Percentiles rank a stretch among this genome's conserved stretches.
These are phyloP conservation scores for Ceratobasidium sp. DNA, from an alignment of 1,284 basidiomycete species.

Conservation along the genomic window DNA sequence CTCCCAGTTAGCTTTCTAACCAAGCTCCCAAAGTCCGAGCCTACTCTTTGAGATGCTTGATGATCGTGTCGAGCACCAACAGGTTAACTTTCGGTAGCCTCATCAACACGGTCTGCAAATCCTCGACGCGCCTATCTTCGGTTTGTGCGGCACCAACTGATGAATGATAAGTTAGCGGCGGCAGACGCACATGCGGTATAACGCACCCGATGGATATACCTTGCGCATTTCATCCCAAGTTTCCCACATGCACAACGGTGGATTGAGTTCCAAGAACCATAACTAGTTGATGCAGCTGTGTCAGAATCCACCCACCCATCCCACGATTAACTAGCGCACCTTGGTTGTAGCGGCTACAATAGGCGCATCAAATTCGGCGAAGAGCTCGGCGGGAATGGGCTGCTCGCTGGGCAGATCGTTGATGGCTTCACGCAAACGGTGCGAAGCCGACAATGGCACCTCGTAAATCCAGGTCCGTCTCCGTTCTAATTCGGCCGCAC, in stretches of 20 bases:
- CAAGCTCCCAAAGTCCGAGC: constrained; percentile 51
- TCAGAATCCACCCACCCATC: background rate
- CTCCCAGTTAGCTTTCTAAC: constrained; percentile 7
- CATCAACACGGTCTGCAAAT: constrained; percentile 73
- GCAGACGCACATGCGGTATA: constrained; percentile 41
- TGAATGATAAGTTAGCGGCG: constrained; percentile 24
- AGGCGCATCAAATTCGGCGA: constrained; percentile 83
- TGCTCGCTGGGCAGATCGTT: constrained; percentile 76
- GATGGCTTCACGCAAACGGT: constrained; percentile 83
- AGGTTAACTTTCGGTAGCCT: constrained; percentile 84
- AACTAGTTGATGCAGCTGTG: constrained; percentile 56
- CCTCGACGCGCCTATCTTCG: constrained; percentile 68
- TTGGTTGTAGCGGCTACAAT: constrained; percentile 86
- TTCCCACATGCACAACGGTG: constrained; percentile 83
- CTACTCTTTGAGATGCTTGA: constrained; percentile 81
- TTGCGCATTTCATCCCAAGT: constrained; percentile 90
- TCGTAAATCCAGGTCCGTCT: constrained; percentile 92
- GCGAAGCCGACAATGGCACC: constrained; percentile 70
- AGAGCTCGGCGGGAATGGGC: constrained; percentile 71
- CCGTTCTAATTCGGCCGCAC: constrained; percentile 68
- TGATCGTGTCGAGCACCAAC: constrained; percentile 80
- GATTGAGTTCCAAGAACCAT: constrained; percentile 87
- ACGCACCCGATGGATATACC: constrained; percentile 74
- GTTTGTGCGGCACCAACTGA: constrained; percentile 70
- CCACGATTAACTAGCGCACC: background rate